Percentiles rank a stretch among this genome's conserved stretches.
Conservation (phyloP, 2,329 filamentous ascomycete genomes). For the Paecilomyces formosus region DNA sequence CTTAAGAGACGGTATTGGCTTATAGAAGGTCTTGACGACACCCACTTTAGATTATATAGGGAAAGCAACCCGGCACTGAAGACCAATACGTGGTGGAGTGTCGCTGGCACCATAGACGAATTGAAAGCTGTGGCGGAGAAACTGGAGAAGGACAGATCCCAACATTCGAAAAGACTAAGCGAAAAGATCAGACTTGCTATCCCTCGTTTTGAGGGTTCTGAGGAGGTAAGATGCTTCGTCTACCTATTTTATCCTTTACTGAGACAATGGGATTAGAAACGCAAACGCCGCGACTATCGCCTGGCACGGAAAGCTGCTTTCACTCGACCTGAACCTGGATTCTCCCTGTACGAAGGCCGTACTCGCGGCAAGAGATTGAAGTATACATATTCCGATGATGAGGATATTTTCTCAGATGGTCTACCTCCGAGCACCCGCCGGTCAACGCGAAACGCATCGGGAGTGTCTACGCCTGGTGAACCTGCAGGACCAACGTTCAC, state of each 20-base stretch:
- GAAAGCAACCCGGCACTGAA: conserved; percentile 77
- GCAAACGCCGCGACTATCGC: conserved; percentile 85
- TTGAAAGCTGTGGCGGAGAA: conserved; percentile 67
- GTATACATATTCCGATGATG: conserved; percentile 91
- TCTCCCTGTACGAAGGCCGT: conserved; percentile 90
- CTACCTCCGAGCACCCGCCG: conserved; percentile 54
- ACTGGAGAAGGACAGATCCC: conserved; percentile 70
- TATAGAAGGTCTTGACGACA: conserved; percentile 89
- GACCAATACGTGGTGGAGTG: conserved; percentile 82
- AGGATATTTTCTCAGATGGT: conserved; percentile 59
- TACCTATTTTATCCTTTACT: conserved; percentile 6
- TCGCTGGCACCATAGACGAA: conserved; percentile 86
- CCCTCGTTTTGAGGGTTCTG: conserved; percentile 84
- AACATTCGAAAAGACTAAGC: conserved; percentile 69
- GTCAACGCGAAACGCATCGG: conserved; percentile 58
- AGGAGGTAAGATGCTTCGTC: conserved; percentile 58
- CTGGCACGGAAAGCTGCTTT: conserved; percentile 80
- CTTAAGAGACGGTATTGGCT: conserved; percentile 91
- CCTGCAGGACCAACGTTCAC: conserved; percentile 60
- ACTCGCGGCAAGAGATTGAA: conserved; percentile 94
- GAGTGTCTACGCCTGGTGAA: conserved; percentile 65
- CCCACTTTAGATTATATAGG: conserved; percentile 84
- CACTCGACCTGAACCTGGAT: conserved; percentile 76
- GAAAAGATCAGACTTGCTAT: conserved; percentile 72
- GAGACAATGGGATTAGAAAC: conserved; percentile 56